Base-by-base conservation (phyloP, 2,329 filamentous ascomycete species). In the Bipolaris zeicola region DNA sequence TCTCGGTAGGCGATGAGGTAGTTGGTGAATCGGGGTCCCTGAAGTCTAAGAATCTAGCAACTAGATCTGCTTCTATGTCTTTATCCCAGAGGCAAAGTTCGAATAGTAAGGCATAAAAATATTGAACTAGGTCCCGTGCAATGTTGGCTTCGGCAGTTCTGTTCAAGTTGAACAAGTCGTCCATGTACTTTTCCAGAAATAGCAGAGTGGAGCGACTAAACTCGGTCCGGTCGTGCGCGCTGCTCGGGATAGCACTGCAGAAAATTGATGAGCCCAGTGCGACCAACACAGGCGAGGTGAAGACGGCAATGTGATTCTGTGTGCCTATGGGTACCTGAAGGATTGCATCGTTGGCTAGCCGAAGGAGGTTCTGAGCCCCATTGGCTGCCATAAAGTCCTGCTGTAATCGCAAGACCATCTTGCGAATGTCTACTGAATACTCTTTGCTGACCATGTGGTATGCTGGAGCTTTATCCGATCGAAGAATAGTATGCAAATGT, bases 361-460 rank as follows among this genome's bases (percentile, higher is more conserved):
- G 46, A 33, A 71, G 51, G 6, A 76, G 58, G 46, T 70, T 64
- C 42, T 65, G 60, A 11, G 68, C 58, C 33, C 72, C 73, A 18
- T 65, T 53, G 39, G 63, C 56, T 11, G 54, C 39, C 8, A 76
- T 47, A 39, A 74, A 75, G 10, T 63, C 60, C 28, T 47, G 51
- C 22, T 70, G 55, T 20, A 76, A 49, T 6, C 57, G 61, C 14
- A 46, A 44, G 14, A 46, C 54, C 55, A 75, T 61, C 16, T 60
- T 61, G 10, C 52, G 57, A 14, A 61, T 47, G 39, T 74, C 66
- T 4, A 55, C 49, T 20, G 49, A 56, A 50, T 73, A 68, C 18
- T 74, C 69, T 53, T 70, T 73, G 39, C 55, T 60, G 14, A 75
- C 48, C 18, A 73, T 24, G 14, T 66, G 60, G 28, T 73, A 75